Evolutionary conservation across 257 asterid species (phyloP).

Genomic region (Handroanthus guayacan): DNA sequence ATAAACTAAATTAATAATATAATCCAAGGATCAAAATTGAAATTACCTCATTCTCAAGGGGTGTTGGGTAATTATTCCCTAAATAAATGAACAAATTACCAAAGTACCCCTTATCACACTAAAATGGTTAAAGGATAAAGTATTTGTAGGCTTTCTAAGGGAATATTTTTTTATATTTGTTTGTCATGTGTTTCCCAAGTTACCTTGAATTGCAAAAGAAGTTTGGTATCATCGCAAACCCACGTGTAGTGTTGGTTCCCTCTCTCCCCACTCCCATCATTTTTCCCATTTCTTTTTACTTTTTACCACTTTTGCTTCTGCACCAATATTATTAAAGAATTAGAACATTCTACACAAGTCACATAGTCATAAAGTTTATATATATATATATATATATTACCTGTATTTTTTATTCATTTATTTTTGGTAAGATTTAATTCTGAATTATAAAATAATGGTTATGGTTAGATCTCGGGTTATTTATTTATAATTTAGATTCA

Average conservation of each 20-base stretch:
- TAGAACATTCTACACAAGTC: background rate
- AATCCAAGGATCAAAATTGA: too few relatives aligned
- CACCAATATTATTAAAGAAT: background rate
- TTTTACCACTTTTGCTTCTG: background rate
- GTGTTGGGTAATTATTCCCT: too few relatives aligned
- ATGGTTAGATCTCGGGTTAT: too few relatives aligned
- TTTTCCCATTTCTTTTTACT: background rate
- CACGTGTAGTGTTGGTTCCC: constrained; percentile 39
- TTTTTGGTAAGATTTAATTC: background rate
- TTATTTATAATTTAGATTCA: background rate
- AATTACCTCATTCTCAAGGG: too few relatives aligned
- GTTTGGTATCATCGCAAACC: constrained; percentile 33
- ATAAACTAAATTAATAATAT: too few relatives aligned
- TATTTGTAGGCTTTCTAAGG: constrained; percentile 19
- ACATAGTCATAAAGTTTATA: background rate
- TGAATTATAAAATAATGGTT: too few relatives aligned
- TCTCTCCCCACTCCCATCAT: constrained; percentile 25
- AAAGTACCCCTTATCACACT: too few relatives aligned
- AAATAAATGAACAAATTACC: too few relatives aligned
- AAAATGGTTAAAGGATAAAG: constrained; percentile 6
- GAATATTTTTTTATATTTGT: constrained; percentile 22
- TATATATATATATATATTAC: too few relatives aligned
- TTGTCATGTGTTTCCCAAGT: constrained; percentile 33
- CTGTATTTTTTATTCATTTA: background rate
- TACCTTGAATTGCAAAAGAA: constrained; percentile 40